Percentiles rank a stretch among this genome's conserved stretches.
Evolutionary conservation across 2,329 filamentous ascomycete genomes (phyloP).

Genomic region (Cryphonectria radicalis): DNA sequence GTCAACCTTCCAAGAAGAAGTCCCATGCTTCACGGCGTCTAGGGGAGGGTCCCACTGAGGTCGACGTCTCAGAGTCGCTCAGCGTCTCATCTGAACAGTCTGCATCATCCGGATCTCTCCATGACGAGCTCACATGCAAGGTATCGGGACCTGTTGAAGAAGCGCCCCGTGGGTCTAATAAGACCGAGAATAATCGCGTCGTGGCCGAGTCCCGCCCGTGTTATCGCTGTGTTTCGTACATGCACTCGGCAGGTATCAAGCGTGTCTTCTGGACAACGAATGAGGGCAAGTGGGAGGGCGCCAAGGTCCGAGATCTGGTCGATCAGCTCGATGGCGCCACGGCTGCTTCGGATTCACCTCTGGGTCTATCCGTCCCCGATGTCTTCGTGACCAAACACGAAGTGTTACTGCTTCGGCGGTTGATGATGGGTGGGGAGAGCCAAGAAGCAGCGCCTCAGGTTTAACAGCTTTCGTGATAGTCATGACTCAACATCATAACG

Average conservation of each 20-base stretch:
- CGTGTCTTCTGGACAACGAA: constrained; percentile 57
- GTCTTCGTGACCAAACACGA: constrained; percentile 59
- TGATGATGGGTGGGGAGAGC: constrained; percentile 24
- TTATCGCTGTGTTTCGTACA: constrained; percentile 56
- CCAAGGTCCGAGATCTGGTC: constrained; percentile 53
- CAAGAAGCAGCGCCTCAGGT: not conserved
- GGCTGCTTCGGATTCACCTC: constrained; percentile 20
- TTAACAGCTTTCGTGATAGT: not conserved
- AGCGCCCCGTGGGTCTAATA: constrained; percentile 1
- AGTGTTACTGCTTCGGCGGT: constrained; percentile 48
- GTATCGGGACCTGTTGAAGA: constrained; percentile 10
- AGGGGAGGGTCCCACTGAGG: not conserved
- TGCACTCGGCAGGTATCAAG: constrained; percentile 56
- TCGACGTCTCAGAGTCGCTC: constrained; percentile 12
- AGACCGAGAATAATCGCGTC: not conserved
- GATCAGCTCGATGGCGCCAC: constrained; percentile 46
- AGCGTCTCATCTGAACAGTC: constrained; percentile 10
- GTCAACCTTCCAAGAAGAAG: not conserved
- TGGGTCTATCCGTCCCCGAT: constrained; percentile 24
- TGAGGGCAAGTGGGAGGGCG: constrained; percentile 53
- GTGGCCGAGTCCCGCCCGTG: constrained; percentile 50
- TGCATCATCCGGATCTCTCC: constrained; percentile 43
- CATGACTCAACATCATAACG: not conserved
- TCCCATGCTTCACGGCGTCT: not conserved
- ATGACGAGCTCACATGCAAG: constrained; percentile 49